Evolutionary conservation across 345 rosid species (phyloP).

Genomic region (Ricinus communis): DNA sequence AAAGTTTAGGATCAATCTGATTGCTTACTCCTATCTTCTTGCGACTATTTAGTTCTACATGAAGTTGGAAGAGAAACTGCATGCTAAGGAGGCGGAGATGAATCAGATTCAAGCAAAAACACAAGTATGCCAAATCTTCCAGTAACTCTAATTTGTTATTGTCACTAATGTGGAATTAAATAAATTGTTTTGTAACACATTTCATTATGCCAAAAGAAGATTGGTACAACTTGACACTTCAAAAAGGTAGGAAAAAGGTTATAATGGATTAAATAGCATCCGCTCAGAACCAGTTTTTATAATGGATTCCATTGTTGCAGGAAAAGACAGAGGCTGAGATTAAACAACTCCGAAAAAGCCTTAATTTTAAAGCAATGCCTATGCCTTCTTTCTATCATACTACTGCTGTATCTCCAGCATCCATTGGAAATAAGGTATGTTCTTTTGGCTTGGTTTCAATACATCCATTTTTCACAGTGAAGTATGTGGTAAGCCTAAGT

Average conservation of each 20-base stretch:
- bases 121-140: constrained; percentile 46
- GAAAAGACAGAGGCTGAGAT: constrained; percentile 65
- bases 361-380: constrained; percentile 82
- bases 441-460: constrained; percentile 4
- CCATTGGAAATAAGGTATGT: constrained; percentile 56
- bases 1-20: neutral
- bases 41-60: constrained; percentile 47
- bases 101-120: constrained; percentile 62
- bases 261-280: too few species aligned
- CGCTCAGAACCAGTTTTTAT: neutral
- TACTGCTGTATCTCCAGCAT: constrained; percentile 20
- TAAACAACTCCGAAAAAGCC: constrained; percentile 62
- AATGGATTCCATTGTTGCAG: constrained; percentile 37
- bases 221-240: too few species aligned
- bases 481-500: too few species aligned
- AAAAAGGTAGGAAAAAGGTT: neutral
- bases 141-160: neutral
- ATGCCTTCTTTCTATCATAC: constrained; percentile 83
- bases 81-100: constrained; percentile 68
- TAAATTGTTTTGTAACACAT: neutral
- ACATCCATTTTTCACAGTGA: too few species aligned
- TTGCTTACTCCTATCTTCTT: constrained; percentile 10
- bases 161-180: neutral
- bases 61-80: constrained; percentile 76
- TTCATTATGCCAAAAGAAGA: neutral